These are phyloP conservation scores for Stemphylium beticola DNA, from an alignment of 2,329 filamentous ascomycete species.

Conservation along the genomic window DNA sequence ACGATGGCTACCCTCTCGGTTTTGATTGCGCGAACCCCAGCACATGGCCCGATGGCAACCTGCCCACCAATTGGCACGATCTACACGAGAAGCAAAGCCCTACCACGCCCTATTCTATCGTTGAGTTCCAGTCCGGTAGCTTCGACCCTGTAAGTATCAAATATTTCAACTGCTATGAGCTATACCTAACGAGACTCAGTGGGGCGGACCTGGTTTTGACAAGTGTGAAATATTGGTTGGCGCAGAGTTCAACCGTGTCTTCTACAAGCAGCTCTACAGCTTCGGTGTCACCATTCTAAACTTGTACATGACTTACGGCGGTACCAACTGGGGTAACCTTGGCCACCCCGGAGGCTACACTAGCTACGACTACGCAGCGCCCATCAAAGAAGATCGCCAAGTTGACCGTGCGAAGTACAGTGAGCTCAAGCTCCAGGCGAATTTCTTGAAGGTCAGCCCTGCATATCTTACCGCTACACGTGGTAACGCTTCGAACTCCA, in stretches of 20 bases:
- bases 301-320: slow-evolving; percentile 79
- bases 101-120: slow-evolving; percentile 67
- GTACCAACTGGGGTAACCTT: slow-evolving; percentile 79
- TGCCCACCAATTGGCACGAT: slow-evolving; percentile 64
- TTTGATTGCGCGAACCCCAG: slow-evolving; percentile 67
- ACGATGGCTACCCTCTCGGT: slow-evolving; percentile 66
- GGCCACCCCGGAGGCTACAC: slow-evolving; percentile 66
- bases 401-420: slow-evolving; percentile 77
- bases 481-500: slow-evolving; percentile 36
- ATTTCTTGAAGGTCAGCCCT: slow-evolving; percentile 76
- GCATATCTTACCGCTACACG: slow-evolving; percentile 64
- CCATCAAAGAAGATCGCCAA: slow-evolving; percentile 72
- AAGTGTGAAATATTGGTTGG: slow-evolving; percentile 71
- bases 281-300: slow-evolving; percentile 72
- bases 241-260: slow-evolving; percentile 76
- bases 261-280: slow-evolving; percentile 77
- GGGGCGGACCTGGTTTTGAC: slow-evolving; percentile 74
- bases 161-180: background rate
- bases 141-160: slow-evolving; percentile 62
- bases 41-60: slow-evolving; percentile 62
- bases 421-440: slow-evolving; percentile 76
- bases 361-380: slow-evolving; percentile 66
- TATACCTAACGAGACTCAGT: slow-evolving; percentile 43
- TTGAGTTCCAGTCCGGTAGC: slow-evolving; percentile 74
- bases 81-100: slow-evolving; percentile 67